phyloP scores from a whole-genome alignment of 768 basidiomycete genomes.

The Pleurotus eryngii region DNA sequence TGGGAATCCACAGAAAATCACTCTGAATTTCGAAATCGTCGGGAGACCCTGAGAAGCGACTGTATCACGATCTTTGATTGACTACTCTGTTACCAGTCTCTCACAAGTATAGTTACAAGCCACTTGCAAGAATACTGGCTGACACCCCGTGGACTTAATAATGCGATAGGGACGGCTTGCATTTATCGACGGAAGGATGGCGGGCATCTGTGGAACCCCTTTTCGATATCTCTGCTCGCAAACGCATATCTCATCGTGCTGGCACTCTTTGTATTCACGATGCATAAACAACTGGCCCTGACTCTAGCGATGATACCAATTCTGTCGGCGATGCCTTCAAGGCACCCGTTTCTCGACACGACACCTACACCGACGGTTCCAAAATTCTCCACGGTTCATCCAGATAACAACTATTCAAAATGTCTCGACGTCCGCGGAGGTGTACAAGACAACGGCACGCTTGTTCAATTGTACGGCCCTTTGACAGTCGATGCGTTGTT shows the following conservation, averaged over 20 bases:
- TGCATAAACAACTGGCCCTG: not conserved
- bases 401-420: not conserved
- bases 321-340: not conserved
- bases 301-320: not conserved
- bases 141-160: too few relatives aligned
- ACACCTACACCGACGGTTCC: not conserved
- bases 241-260: not conserved
- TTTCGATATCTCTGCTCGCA: not conserved
- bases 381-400: not conserved
- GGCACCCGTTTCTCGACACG: not conserved
- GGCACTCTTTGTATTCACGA: not conserved
- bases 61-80: too few relatives aligned
- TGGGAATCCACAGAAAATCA: too few relatives aligned
- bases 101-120: too few relatives aligned
- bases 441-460: not conserved
- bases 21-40: too few relatives aligned
- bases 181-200: too few relatives aligned
- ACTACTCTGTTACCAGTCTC: too few relatives aligned
- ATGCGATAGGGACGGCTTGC: too few relatives aligned
- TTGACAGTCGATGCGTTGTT: not conserved
- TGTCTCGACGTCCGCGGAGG: constrained; percentile 1
- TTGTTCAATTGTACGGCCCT: not conserved
- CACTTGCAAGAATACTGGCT: too few relatives aligned
- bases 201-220: not conserved
- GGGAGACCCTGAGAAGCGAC: too few relatives aligned